Evolutionary conservation across 305 asterid species (phyloP), one percentile per base, ranked within the genome.

Genomic region (Striga hermonthica): DNA sequence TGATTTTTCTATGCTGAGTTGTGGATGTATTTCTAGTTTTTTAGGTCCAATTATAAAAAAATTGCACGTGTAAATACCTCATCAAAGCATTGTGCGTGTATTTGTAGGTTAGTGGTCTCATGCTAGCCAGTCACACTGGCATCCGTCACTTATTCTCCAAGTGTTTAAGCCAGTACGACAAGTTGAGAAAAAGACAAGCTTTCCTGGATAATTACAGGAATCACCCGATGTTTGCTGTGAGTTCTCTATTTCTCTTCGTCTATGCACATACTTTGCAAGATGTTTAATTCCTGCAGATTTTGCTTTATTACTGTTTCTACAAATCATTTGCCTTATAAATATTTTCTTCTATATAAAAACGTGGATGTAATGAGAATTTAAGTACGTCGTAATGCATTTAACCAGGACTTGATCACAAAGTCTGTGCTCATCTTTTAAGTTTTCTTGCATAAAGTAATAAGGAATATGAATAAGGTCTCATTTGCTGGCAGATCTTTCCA

Each of bases 101-200:
- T 57, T 57, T 34, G 60, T 67, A 93, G 99, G 99, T 94, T 66
- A 94, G 96, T 66, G 99, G 99, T 55, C 90, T 94, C 75, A 94
- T 94, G 98, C 84, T 94, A 63, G 99, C 99, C 64, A 94, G 99
- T 76, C 95, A 94, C 72, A 94, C 99, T 74, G 96, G 99, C 62
- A 90, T 94, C 74, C 99, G 99, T 58, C 99, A 94, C 79, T 84
- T 94, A 81, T 94, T 94, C 78, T 78, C 95, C 75, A 90, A 90
- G 81, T 88, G 95, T 68, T 80, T 94, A 90, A 87, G 90, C 86
- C 99, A 94, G 79, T 94, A 94, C 68, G 96, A 88, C 70, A 88
- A 88, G 78, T 76, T 94, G 88, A 85, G 99, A 78, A 94, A 90
- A 85, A 85, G 98, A 70, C 98, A 90, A 84, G 99, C 99, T 68